Evolutionary conservation across 106 monocot species (phyloP), one percentile per base, ranked within the genome.

Genomic region (Hemerocallis citrina): DNA sequence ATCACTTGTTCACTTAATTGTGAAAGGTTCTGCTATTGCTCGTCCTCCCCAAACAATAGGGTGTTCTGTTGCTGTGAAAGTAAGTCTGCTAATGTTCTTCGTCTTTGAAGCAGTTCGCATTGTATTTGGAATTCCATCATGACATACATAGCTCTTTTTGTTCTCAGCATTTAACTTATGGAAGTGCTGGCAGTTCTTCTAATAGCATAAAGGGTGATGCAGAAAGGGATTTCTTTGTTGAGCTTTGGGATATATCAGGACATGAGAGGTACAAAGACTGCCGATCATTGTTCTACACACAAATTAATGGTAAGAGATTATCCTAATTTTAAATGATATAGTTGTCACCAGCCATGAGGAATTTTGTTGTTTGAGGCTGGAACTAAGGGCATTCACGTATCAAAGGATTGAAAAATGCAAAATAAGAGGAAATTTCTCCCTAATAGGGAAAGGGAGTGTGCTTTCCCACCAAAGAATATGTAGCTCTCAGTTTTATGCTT

Each of bases 201-300:
- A 89, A 72, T 75, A 80, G 59, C 76, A 80, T 85, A 56, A 86
- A 73, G 58, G 70, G 72, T 78, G 94, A 94, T 64, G 52, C 54
- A 41, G 85, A 94, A 39, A 85, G 83, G 56, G 75, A 85, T 56
- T 86, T 89, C 70, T 94, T 94, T 80, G 86, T 94, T 57, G 94
- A 94, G 71, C 75, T 94, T 48, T 94, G 94, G 94, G 94, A 94
- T 78, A 39, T 89, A 14, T 83, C 89, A 28, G 94, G 89, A 44
- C 94, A 94, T 47, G 85, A 94, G 51, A 67, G 94, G 39, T 94
- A 94, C 68, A 89, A 94, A 36, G 86, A 94, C 25, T 94, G 89
- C 27, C 61, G 94, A 46, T 82, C 89, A 31, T 72, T 86, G 58
- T 94, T 94, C 71, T 94, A 94, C 63, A 55, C 68, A 59, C 94